These are phyloP conservation scores for Mytilinidion resinicola DNA, from an alignment of 495 filamentous ascomycete genomes.

Conservation along the genomic window DNA sequence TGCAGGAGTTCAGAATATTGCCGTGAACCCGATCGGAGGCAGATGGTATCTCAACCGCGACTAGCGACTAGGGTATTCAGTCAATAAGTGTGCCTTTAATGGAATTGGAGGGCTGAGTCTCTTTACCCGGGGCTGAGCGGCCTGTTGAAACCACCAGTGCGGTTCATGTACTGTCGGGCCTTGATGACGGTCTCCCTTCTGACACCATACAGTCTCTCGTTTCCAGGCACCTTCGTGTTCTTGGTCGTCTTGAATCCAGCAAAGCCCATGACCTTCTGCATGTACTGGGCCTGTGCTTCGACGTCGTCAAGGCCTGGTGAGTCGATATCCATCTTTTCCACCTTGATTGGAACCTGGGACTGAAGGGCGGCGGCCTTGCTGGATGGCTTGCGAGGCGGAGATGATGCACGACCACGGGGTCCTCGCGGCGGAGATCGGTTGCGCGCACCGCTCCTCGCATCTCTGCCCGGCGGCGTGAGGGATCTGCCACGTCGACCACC, in stretches of 20 bases:
- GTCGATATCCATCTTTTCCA: conserved; percentile 11
- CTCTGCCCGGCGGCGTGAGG: conserved; percentile 1
- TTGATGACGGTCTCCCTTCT: conserved; percentile 92
- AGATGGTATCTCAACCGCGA: too few relatives aligned
- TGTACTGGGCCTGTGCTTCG: conserved; percentile 58
- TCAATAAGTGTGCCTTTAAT: too few relatives aligned
- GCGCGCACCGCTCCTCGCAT: not conserved
- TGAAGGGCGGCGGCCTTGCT: not conserved
- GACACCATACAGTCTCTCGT: conserved; percentile 70
- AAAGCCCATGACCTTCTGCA: conserved; percentile 86
- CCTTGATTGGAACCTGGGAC: not conserved
- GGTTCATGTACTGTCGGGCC: conserved; percentile 99
- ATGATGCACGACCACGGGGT: not conserved
- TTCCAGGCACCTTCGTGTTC: conserved; percentile 82
- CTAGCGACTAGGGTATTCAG: too few relatives aligned
- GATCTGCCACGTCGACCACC: not conserved
- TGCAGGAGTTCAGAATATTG: too few relatives aligned
- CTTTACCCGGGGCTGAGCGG: conserved; percentile 47
- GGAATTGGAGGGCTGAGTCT: too few relatives aligned
- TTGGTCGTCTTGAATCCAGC: conserved; percentile 80
- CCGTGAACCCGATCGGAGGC: too few relatives aligned
- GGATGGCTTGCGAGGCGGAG: not conserved
- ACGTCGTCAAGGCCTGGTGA: conserved; percentile 46
- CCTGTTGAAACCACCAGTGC: conserved; percentile 91
- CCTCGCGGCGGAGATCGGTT: conserved; percentile 16